Percentiles rank a stretch among this genome's conserved stretches.
Evolutionary conservation across 2,329 filamentous ascomycete genomes (phyloP).

Genomic region (Annulohypoxylon truncatum): DNA sequence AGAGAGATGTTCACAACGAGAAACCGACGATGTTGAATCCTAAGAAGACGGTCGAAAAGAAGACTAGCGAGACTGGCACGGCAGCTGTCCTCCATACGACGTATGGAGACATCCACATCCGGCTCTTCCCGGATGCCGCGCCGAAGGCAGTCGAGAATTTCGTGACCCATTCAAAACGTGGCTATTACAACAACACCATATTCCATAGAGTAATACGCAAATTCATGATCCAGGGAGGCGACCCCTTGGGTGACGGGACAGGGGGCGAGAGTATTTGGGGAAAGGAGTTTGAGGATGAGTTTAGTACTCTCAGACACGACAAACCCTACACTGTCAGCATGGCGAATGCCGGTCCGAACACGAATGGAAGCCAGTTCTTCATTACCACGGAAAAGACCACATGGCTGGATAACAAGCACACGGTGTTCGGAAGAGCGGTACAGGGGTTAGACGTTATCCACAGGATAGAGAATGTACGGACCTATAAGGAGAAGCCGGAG

Average conservation of each 20-base stretch:
- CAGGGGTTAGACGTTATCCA: constrained; percentile 95
- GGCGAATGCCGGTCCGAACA: constrained; percentile 96
- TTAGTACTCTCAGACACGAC: constrained; percentile 90
- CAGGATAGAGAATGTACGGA: constrained; percentile 91
- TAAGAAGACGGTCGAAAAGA: constrained; percentile 67
- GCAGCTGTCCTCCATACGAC: constrained; percentile 91
- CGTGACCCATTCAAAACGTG: constrained; percentile 86
- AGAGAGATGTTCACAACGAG: constrained; percentile 94
- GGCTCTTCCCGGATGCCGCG: constrained; percentile 91
- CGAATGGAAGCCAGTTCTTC: constrained; percentile 97
- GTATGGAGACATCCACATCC: constrained; percentile 92
- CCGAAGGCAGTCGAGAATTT: constrained; percentile 98
- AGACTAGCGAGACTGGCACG: constrained; percentile 77
- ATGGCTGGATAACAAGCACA: constrained; percentile 97
- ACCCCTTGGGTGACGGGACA: constrained; percentile 88
- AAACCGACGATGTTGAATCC: constrained; percentile 76
- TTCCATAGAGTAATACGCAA: constrained; percentile 98
- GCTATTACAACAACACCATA: constrained; percentile 97
- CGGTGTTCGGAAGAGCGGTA: constrained; percentile 91
- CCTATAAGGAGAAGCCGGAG: constrained; percentile 91
- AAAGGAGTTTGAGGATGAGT: constrained; percentile 92
- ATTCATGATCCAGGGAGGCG: constrained; percentile 95
- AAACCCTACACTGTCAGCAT: constrained; percentile 97
- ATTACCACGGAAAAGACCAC: constrained; percentile 97
- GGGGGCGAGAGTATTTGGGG: constrained; percentile 94